Evolutionary conservation across 495 filamentous ascomycete genomes (phyloP).

Genomic region (Talaromyces ruber): DNA sequence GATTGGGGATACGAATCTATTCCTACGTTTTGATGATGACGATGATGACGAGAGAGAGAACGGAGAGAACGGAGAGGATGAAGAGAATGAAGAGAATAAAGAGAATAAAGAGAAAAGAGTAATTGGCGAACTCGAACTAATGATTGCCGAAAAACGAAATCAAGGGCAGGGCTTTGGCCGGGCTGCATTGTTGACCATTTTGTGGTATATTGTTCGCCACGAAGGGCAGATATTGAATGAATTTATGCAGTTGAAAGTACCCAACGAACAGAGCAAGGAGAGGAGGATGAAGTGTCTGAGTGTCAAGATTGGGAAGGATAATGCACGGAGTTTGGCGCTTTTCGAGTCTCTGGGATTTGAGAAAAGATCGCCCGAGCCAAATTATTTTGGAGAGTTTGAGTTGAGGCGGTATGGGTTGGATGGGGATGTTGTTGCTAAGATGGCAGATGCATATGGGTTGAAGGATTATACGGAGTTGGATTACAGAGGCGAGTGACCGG

Average conservation of each 20-base stretch:
- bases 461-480: slow-evolving; percentile 28
- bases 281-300: slow-evolving; percentile 28
- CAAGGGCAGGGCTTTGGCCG: slow-evolving; percentile 59
- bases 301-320: slow-evolving; percentile 52
- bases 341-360: slow-evolving; percentile 53
- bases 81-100: slow-evolving; percentile 16
- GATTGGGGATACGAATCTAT: slow-evolving; percentile 84
- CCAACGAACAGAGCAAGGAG: not conserved
- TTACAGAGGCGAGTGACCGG: slow-evolving; percentile 23
- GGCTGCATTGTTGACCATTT: slow-evolving; percentile 56
- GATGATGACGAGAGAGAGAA: slow-evolving; percentile 30
- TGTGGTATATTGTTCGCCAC: slow-evolving; percentile 51
- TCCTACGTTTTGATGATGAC: slow-evolving; percentile 50
- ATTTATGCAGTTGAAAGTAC: slow-evolving; percentile 27
- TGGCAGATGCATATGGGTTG: slow-evolving; percentile 18
- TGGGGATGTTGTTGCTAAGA: slow-evolving; percentile 10
- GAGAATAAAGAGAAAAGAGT: slow-evolving; percentile 8
- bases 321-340: slow-evolving; percentile 46
- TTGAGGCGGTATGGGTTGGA: slow-evolving; percentile 32
- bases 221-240: slow-evolving; percentile 47
- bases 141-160: slow-evolving; percentile 59
- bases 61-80: no score
- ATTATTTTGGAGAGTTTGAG: slow-evolving; percentile 64
- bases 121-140: slow-evolving; percentile 77
- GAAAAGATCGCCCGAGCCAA: slow-evolving; percentile 37